Conservation (phyloP, 345 rosid genomes). For the Eucalyptus pauciflora region DNA sequence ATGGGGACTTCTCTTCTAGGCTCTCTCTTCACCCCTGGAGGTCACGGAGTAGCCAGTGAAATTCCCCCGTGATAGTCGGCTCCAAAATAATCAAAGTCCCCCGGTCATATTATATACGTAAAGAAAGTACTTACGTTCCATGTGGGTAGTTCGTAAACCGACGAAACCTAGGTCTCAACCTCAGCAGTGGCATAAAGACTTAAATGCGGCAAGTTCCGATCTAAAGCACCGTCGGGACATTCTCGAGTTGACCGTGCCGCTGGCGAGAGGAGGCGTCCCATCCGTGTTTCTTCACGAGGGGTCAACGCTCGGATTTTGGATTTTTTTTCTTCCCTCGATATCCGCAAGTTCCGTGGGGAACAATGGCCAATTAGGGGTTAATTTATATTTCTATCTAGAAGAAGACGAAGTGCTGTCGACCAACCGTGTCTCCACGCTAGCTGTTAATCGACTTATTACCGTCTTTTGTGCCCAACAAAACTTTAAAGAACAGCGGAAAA, state of each 20-base stretch:
- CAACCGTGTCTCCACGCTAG: neutral
- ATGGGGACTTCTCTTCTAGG: neutral
- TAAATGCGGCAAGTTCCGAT: neutral
- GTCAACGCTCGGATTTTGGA: neutral
- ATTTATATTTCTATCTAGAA: neutral
- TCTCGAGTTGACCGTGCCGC: neutral
- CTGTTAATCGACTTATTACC: neutral
- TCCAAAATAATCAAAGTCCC: neutral
- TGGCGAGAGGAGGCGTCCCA: neutral
- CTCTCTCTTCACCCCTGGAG: neutral
- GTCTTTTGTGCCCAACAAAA: neutral
- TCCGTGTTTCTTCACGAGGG: neutral
- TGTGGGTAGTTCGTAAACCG: neutral
- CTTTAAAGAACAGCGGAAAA: neutral
- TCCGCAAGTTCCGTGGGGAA: neutral
- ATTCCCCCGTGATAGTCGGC: neutral
- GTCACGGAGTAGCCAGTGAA: neutral
- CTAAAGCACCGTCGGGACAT: neutral
- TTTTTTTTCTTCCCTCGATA: neutral
- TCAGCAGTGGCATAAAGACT: neutral
- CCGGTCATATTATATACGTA: neutral
- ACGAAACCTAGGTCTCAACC: neutral
- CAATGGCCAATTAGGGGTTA: neutral
- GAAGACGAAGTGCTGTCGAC: neutral
- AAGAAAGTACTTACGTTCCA: neutral